phyloP scores from a whole-genome alignment of 306 rosid species.

The Castanea mollissima region DNA sequence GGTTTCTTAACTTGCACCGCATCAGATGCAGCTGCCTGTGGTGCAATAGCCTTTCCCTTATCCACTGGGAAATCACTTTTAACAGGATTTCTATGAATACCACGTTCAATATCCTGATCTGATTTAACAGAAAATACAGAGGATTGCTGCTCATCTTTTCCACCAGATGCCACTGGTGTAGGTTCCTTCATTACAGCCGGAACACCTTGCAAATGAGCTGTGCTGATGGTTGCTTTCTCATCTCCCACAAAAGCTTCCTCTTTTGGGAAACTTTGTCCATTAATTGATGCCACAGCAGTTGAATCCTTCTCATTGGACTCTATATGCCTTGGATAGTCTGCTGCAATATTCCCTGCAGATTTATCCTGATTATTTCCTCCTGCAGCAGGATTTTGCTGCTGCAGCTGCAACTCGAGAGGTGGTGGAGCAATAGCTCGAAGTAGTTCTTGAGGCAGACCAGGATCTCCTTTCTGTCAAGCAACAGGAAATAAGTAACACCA shows the following conservation, averaged over 20 bases:
- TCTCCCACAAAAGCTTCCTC: slow-evolving; percentile 62
- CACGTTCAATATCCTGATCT: slow-evolving; percentile 64
- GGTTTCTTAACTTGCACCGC: slow-evolving; percentile 56
- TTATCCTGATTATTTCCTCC: slow-evolving; percentile 65
- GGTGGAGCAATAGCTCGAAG: slow-evolving; percentile 86
- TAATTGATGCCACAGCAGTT: slow-evolving; percentile 43
- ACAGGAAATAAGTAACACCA: slow-evolving; percentile 25
- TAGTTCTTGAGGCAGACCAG: slow-evolving; percentile 90
- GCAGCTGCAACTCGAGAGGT: slow-evolving; percentile 71
- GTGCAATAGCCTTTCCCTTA: slow-evolving; percentile 75
- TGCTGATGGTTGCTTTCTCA: slow-evolving; percentile 46
- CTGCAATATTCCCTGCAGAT: slow-evolving; percentile 53
- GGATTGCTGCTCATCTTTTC: slow-evolving; percentile 68
- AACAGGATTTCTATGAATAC: slow-evolving; percentile 40
- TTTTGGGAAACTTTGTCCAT: slow-evolving; percentile 48
- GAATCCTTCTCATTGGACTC: slow-evolving; percentile 61
- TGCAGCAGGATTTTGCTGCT: slow-evolving; percentile 54
- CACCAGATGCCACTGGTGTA: slow-evolving; percentile 43
- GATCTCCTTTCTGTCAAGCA: slow-evolving; percentile 84
- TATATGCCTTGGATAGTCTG: slow-evolving; percentile 44
- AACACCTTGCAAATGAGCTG: slow-evolving; percentile 46
- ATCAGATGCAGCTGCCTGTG: slow-evolving; percentile 66
- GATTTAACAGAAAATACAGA: slow-evolving; percentile 47
- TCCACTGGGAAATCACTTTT: slow-evolving; percentile 61
- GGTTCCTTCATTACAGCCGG: slow-evolving; percentile 57